Evolutionary conservation across 768 basidiomycete species (phyloP).

Genomic region (Exsudoporus frostii): DNA sequence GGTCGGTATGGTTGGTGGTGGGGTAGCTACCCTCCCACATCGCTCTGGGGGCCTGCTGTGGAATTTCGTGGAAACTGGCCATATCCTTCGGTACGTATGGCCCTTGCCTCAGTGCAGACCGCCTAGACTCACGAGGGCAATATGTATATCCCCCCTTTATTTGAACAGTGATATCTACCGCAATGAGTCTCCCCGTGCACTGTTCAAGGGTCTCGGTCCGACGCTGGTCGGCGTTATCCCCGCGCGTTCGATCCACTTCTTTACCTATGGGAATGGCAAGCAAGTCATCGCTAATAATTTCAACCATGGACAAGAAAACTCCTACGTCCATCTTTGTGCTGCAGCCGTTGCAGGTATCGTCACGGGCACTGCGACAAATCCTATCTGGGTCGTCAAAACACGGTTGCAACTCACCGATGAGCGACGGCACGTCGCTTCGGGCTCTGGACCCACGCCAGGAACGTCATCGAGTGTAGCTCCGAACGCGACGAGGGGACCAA

Average conservation of each 20-base stretch:
- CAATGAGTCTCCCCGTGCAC: conserved; percentile 81
- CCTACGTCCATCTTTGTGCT: conserved; percentile 79
- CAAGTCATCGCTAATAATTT: conserved; percentile 81
- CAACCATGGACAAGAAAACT: conserved; percentile 74
- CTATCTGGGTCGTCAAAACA: conserved; percentile 99
- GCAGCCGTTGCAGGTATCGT: conserved; percentile 84
- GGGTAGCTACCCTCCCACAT: conserved; percentile 30
- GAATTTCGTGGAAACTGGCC: conserved; percentile 93
- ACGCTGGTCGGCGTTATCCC: conserved; percentile 94
- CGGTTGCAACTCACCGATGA: conserved; percentile 72
- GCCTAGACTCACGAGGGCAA: background rate
- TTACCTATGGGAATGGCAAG: conserved; percentile 96
- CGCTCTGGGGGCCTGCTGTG: conserved; percentile 61
- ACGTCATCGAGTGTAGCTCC: background rate
- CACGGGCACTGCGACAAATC: conserved; percentile 91
- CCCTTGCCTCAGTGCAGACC: background rate
- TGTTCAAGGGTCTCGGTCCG: conserved; percentile 94
- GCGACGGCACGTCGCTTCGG: conserved; percentile 14
- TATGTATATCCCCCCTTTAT: background rate
- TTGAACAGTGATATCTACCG: conserved; percentile 76
- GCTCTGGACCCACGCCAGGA: background rate
- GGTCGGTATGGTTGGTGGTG: conserved; percentile 32
- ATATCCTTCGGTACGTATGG: conserved; percentile 70
- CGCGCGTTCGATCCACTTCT: conserved; percentile 96
- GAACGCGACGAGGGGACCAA: conserved; percentile 5